Percentiles rank a stretch among this genome's conserved stretches.
phyloP scores from a whole-genome alignment of 306 rosid species.

The Dalbergia cultrata region DNA sequence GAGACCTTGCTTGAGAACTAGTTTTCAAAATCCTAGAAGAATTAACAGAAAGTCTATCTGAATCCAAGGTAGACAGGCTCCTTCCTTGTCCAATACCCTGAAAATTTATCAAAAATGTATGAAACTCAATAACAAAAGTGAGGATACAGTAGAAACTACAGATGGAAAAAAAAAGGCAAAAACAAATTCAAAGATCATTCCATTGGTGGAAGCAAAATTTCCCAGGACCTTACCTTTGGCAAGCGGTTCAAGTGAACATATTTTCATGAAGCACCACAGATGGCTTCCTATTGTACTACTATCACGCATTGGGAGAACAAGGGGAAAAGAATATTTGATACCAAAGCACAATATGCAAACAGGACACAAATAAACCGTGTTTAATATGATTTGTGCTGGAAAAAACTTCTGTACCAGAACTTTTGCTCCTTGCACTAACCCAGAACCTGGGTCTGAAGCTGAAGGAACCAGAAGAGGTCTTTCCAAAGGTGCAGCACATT shows the following conservation, averaged over 20 bases:
- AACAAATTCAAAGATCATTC: background rate
- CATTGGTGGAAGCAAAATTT: background rate
- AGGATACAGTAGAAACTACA: conserved; percentile 26
- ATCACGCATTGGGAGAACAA: background rate
- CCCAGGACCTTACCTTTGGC: background rate
- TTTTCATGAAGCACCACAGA: conserved; percentile 12
- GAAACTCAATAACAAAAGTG: conserved; percentile 11
- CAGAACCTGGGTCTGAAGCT: conserved; percentile 61
- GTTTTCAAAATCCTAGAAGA: conserved; percentile 77
- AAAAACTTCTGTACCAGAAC: conserved; percentile 59
- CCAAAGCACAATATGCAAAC: conserved; percentile 10
- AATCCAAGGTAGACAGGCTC: conserved; percentile 63
- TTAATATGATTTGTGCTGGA: background rate
- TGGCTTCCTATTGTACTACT: conserved; percentile 11
- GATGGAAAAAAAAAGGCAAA: background rate
- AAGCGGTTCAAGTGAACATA: conserved; percentile 8
- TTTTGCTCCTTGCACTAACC: conserved; percentile 67
- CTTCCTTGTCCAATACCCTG: conserved; percentile 80
- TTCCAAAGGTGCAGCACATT: conserved; percentile 82
- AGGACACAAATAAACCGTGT: background rate
- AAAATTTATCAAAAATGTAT: conserved; percentile 45
- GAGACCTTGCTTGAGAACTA: conserved; percentile 68
- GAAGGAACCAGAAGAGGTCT: conserved; percentile 65
- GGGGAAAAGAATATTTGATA: background rate
- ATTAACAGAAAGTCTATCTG: conserved; percentile 84